Percentiles rank a stretch among this genome's conserved stretches.
phyloP scores from a whole-genome alignment of 164 flowering plant genomes.

The Chloranthus sessilifolius region DNA sequence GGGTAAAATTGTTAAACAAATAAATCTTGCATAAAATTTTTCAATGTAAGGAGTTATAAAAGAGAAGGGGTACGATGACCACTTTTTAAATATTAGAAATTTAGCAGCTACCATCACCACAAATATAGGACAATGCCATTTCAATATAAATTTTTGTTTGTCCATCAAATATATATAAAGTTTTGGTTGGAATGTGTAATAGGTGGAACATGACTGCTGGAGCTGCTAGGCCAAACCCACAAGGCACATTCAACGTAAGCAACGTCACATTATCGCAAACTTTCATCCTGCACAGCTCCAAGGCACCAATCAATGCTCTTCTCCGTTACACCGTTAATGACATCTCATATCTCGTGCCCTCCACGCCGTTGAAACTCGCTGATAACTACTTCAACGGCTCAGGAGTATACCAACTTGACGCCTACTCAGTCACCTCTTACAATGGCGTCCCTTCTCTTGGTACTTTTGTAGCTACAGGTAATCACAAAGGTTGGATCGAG shows the following conservation, averaged over 20 bases:
- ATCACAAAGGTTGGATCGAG: constrained; percentile 61
- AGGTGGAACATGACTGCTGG: constrained; percentile 68
- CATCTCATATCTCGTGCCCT: constrained; percentile 36
- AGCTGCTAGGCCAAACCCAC: constrained; percentile 82
- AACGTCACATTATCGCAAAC: constrained; percentile 44
- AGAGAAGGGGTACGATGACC: too few species aligned
- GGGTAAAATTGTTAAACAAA: too few species aligned
- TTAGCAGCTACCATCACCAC: too few species aligned
- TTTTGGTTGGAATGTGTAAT: not conserved
- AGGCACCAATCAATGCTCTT: constrained; percentile 14
- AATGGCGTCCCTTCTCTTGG: constrained; percentile 23
- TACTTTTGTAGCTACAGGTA: constrained; percentile 40
- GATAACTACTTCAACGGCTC: constrained; percentile 39
- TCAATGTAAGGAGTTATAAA: too few species aligned
- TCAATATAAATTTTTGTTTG: not conserved
- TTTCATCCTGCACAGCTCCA: constrained; percentile 36
- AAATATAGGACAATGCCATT: too few species aligned
- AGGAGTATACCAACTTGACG: constrained; percentile 45
- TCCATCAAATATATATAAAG: not conserved
- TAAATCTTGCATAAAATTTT: too few species aligned
- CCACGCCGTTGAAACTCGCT: constrained; percentile 62
- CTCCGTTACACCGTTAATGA: constrained; percentile 40
- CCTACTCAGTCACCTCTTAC: constrained; percentile 27
- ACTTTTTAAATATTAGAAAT: too few species aligned
- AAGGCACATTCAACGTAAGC: constrained; percentile 55